phyloP scores from a whole-genome alignment of 2,329 filamentous ascomycete genomes.

The Xylariomycetidae sp. region DNA sequence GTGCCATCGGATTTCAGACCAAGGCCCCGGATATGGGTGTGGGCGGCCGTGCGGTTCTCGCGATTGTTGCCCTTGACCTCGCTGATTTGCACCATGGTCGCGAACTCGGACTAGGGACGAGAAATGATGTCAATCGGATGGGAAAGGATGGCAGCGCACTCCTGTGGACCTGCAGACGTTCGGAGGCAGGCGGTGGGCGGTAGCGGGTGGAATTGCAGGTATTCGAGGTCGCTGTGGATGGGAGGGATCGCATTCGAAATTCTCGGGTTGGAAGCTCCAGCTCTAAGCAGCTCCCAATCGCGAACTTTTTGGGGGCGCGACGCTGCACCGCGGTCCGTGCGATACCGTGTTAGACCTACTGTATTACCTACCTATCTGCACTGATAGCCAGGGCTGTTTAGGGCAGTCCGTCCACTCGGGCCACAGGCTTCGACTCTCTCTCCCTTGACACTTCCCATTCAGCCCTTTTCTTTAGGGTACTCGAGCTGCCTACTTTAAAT shows the following conservation, averaged over 20 bases:
- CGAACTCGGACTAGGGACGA: conserved; percentile 17
- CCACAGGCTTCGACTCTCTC: too few relatives aligned
- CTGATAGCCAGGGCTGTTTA: too few relatives aligned
- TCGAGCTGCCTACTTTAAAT: too few relatives aligned
- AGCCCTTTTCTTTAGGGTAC: too few relatives aligned
- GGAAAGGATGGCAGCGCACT: background rate
- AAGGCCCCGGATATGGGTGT: conserved; percentile 96
- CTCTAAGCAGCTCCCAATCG: conserved; percentile 19
- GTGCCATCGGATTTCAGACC: conserved; percentile 81
- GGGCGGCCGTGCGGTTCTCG: conserved; percentile 91
- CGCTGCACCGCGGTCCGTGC: too few relatives aligned
- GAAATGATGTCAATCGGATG: conserved; percentile 1
- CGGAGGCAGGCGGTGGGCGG: conserved; percentile 4
- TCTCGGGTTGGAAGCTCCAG: conserved; percentile 10
- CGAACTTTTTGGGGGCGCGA: conserved; percentile 27
- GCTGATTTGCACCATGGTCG: conserved; percentile 78
- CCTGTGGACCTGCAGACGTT: too few relatives aligned
- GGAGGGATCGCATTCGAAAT: conserved; percentile 12
- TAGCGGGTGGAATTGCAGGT: conserved; percentile 1
- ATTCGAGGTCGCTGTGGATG: conserved; percentile 7
- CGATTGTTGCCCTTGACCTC: conserved; percentile 92
- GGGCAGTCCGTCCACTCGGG: too few relatives aligned
- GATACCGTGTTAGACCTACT: too few relatives aligned
- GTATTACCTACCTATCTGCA: too few relatives aligned
- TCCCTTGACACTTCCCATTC: too few relatives aligned